These are phyloP conservation scores for Grifola frondosa DNA, from an alignment of 1,284 basidiomycete genomes.

Conservation along the genomic window DNA sequence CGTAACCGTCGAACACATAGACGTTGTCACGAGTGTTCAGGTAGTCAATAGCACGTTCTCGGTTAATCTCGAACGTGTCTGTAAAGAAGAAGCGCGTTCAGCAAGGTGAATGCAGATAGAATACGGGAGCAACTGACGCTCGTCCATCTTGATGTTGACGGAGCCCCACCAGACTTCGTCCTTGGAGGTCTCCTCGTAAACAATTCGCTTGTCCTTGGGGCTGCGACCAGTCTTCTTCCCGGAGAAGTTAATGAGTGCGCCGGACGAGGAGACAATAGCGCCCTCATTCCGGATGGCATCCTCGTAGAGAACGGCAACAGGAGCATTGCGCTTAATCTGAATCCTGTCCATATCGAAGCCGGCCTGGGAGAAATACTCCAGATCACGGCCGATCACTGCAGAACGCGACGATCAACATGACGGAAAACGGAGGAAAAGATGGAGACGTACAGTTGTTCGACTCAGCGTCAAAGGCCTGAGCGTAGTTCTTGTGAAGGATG, in stretches of 20 bases:
- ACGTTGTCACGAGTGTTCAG: slow-evolving; percentile 98
- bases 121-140: slow-evolving; percentile 56
- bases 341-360: slow-evolving; percentile 97
- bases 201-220: slow-evolving; percentile 99
- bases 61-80: slow-evolving; percentile 99
- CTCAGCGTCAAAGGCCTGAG: slow-evolving; percentile 68
- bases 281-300: slow-evolving; percentile 98
- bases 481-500: slow-evolving; percentile 82
- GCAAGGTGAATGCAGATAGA: background rate
- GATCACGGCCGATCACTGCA: slow-evolving; percentile 84
- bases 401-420: slow-evolving; percentile 7
- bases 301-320: slow-evolving; percentile 95
- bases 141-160: slow-evolving; percentile 99
- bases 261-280: slow-evolving; percentile 94
- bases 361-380: slow-evolving; percentile 98
- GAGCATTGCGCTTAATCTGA: slow-evolving; percentile 91
- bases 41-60: slow-evolving; percentile 99
- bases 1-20: slow-evolving; percentile 98
- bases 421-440: slow-evolving; percentile 9
- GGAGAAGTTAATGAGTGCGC: slow-evolving; percentile 99
- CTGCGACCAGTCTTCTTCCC: slow-evolving; percentile 99
- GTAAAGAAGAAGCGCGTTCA: slow-evolving; percentile 12
- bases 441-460: slow-evolving; percentile 53
- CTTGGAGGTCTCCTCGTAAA: slow-evolving; percentile 96
- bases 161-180: slow-evolving; percentile 99